Conservation (phyloP, 352 stramenopile species). For the Phytophthora sp. region DNA sequence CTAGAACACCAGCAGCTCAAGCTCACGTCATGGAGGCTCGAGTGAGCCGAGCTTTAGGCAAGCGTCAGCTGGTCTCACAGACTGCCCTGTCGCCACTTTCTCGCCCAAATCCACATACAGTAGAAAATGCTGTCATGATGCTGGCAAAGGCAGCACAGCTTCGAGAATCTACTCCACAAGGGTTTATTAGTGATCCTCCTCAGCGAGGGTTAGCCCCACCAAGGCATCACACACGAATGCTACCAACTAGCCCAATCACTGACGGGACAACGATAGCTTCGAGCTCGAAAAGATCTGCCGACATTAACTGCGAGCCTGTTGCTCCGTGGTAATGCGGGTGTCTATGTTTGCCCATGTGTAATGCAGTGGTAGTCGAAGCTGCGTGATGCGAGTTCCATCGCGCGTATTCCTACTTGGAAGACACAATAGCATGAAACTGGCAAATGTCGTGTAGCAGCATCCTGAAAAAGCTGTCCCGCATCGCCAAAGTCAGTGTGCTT, state of each 20-base stretch:
- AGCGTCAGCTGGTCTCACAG: conserved; percentile 15
- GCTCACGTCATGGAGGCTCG: conserved; percentile 49
- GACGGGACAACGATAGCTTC: too few relatives aligned
- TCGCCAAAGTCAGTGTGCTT: conserved; percentile 66
- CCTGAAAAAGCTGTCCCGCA: conserved; percentile 77
- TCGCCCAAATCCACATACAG: conserved; percentile 40
- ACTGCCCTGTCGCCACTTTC: conserved; percentile 35
- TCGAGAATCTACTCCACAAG: conserved; percentile 26
- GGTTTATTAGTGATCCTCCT: conserved; percentile 21
- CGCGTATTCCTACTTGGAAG: conserved; percentile 69
- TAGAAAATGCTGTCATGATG: conserved; percentile 38
- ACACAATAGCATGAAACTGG: conserved; percentile 70
- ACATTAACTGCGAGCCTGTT: conserved; percentile 32
- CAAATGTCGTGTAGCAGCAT: conserved; percentile 77
- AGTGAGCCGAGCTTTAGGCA: conserved; percentile 49
- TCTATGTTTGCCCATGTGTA: conserved; percentile 54
- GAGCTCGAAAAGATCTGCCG: too few relatives aligned
- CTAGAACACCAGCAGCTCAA: conserved; percentile 44
- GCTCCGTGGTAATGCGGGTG: conserved; percentile 34
- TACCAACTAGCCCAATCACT: conserved; percentile 24
- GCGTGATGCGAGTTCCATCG: conserved; percentile 73
- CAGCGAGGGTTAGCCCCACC: not conserved
- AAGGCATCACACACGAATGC: conserved; percentile 22
- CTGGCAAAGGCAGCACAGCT: conserved; percentile 35
- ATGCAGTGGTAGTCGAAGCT: conserved; percentile 68